Evolutionary conservation across 108 stramenopile species (phyloP), one percentile per base, ranked within the genome.

Genomic region (Epithemia pelagica): DNA sequence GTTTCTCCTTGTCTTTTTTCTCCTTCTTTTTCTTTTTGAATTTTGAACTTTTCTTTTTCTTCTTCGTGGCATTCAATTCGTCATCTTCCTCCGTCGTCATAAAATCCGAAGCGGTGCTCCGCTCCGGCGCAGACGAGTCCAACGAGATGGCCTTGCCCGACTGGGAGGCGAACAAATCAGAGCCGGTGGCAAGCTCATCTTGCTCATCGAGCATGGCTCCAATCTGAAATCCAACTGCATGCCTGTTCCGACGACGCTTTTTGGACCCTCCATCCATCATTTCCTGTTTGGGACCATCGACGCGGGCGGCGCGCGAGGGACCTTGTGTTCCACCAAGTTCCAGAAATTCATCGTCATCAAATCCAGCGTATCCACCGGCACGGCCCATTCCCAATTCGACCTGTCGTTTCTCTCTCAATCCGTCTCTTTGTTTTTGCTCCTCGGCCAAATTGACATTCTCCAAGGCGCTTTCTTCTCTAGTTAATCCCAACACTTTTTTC

Each of bases 331-430:
- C 93, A 32, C 93, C 90, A 30, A 90, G 58, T 70, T 95, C 90
- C 72, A 89, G 86, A 73, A 95, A 95, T 62, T 95, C 94, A 62
- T 92, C 90, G 78, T 95, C 94, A 70, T 95, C 94, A 74, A 83
- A 92, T 0, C 94, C 94, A 0, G 90, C 89, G 73, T 95, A 95
- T 22, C 94, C 94, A 54, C 94, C 94, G 0, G 88, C 89, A 32
- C 88, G 76, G 15, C 89, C 89, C 75, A 80, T 76, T 10, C 89
- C 90, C 72, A 91, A 58, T 78, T 88, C 88, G 10, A 91, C 61
- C 67, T 76, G 59, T 32, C 90, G 77, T 65, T 87, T 95, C 57
- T 78, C 65, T 25, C 72, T 74, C 54, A 90, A 69, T 10, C 79
- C 76, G 74, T 84, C 76, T 52, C 66, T 58, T 64, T 75, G 67